Conservation (phyloP, 495 filamentous ascomycete species). For the Pyronema omphalodes region DNA sequence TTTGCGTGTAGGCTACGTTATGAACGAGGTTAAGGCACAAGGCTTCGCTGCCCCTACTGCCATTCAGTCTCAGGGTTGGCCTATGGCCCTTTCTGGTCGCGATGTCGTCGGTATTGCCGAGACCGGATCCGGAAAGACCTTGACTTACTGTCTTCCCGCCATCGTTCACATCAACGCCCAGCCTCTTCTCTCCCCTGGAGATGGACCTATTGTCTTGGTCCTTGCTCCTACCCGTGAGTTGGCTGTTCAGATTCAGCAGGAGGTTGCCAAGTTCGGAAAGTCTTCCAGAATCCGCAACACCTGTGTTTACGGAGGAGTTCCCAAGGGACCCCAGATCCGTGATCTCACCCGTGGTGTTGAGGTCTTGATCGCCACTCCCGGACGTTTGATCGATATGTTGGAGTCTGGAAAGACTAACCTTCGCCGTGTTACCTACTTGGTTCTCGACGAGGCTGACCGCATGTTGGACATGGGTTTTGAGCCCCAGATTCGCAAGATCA, state of each 20-base stretch:
- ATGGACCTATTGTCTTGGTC: conserved; percentile 91
- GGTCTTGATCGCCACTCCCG: conserved; percentile 89
- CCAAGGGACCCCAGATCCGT: conserved; percentile 87
- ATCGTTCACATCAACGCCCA: conserved; percentile 99
- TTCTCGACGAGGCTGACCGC: conserved; percentile 75
- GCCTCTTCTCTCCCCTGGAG: conserved; percentile 87
- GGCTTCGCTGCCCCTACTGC: conserved; percentile 82
- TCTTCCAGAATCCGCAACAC: conserved; percentile 97
- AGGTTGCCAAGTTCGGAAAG: conserved; percentile 90
- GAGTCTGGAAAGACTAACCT: conserved; percentile 96
- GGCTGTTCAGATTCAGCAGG: conserved; percentile 93
- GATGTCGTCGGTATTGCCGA: conserved; percentile 99
- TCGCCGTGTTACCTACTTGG: conserved; percentile 88
- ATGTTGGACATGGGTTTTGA: conserved; percentile 91
- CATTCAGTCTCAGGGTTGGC: conserved; percentile 97
- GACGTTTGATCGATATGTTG: conserved; percentile 95
- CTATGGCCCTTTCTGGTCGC: conserved; percentile 94
- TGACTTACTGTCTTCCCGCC: conserved; percentile 94
- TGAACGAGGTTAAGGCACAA: conserved; percentile 95
- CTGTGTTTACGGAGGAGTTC: conserved; percentile 96
- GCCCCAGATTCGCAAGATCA: conserved; percentile 32
- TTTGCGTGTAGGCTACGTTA: conserved; percentile 47
- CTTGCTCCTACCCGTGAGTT: conserved; percentile 92
- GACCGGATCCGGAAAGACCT: conserved; percentile 96
- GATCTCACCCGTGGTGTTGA: conserved; percentile 77